A percentile compares a stretch with the other conserved stretches of the same genome.
phyloP scores from a whole-genome alignment of 352 stramenopile genomes.

The Globisporangium polare region DNA sequence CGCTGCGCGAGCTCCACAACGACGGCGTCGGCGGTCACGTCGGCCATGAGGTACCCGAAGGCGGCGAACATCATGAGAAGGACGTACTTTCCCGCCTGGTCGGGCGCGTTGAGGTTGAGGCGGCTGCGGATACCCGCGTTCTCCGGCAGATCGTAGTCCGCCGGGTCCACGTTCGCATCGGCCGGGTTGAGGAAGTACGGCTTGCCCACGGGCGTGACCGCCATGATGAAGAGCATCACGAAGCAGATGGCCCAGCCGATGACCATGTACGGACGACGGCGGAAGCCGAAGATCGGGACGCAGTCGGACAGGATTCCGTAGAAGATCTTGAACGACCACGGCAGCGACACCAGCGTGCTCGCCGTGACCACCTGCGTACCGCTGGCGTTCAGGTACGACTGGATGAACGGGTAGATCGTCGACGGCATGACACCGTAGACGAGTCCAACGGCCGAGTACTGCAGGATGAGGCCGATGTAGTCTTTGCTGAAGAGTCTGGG shows the following conservation, averaged over 20 bases:
- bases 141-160: conserved; percentile 7
- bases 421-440: conserved; percentile 21
- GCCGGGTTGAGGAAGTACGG: conserved; percentile 59
- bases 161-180: conserved; percentile 6
- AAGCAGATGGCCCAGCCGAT: background rate
- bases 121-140: conserved; percentile 22
- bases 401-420: conserved; percentile 49
- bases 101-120: conserved; percentile 35
- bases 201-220: conserved; percentile 29
- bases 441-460: background rate
- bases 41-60: conserved; percentile 48
- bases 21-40: conserved; percentile 48
- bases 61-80: conserved; percentile 54
- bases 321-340: conserved; percentile 62
- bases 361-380: conserved; percentile 44
- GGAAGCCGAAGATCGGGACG: conserved; percentile 23
- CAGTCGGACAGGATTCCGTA: conserved; percentile 41
- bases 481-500: background rate
- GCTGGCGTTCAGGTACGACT: conserved; percentile 49
- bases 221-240: conserved; percentile 44
- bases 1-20: conserved; percentile 56
- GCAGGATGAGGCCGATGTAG: background rate
- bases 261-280: background rate
- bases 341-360: conserved; percentile 36
- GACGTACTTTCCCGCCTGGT: conserved; percentile 37